Evolutionary conservation across 352 stramenopile species (phyloP), one percentile per base, ranked within the genome.

Genomic region (Globisporangium radiosum): DNA sequence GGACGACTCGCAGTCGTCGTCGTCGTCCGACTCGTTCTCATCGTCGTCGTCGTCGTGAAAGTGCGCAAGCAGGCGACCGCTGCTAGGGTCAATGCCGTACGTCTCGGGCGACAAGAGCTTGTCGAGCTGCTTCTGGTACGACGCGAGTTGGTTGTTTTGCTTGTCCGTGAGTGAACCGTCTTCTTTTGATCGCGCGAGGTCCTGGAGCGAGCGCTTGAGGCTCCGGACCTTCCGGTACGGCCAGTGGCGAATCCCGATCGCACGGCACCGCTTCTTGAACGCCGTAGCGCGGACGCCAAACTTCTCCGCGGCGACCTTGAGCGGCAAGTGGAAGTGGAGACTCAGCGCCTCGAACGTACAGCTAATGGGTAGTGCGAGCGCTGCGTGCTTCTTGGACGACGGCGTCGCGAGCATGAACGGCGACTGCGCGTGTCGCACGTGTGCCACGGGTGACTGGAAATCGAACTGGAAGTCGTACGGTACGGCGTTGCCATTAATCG

Each of bases 251-350:
- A 87, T 86, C 36, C 78, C 80, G 52, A 89, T 89, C 25, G 77
- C 76, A 7, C 80, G 73, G 60, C 80, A 88, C 39, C 77, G 70
- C 59, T 90, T 90, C 67, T 90, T 88, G 71, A 89, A 89, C 40
- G 79, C 79, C 10, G 79, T 89, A 17, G 79, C 79, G 7, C 79
- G 76, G 15, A 89, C 79, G 15, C 79, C 79, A 60, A 89, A 89
- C 65, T 89, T 87, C 60, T 89, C 79, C 37, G 79, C 79, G 9
- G 79, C 79, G 11, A 71, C 67, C 61, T 89, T 89, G 19, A 89
- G 71, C 15, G 79, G 79, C 52, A 89, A 50, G 52, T 89, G 75
- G 54, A 89, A 89, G 59, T 87, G 74, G 39, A 48, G 49, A 50
- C 57, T 63, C 15, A 63, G 52, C 1, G 66, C 70, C 25, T 74